Evolutionary conservation across 75 land plant species (phyloP).

Genomic region (Azolla pinnata): DNA sequence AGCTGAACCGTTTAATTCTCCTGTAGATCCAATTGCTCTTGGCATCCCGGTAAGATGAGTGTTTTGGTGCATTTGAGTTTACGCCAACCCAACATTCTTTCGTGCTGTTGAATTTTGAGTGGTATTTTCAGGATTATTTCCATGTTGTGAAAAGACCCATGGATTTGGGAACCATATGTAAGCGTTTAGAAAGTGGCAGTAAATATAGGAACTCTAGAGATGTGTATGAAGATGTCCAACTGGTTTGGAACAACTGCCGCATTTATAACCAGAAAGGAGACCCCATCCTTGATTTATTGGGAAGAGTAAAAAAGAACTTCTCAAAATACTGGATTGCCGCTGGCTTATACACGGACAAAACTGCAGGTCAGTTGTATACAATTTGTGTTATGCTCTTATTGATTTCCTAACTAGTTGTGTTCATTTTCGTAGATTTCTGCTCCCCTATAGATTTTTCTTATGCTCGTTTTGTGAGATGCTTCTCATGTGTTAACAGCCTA

Average conservation of each 20-base stretch:
- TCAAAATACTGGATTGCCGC: conserved; percentile 15
- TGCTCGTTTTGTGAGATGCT: too few species aligned
- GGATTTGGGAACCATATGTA: conserved; percentile 30
- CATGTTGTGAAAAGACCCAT: conserved; percentile 18
- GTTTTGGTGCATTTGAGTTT: too few species aligned
- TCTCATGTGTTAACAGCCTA: too few species aligned
- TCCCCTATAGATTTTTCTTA: too few species aligned
- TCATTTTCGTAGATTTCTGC: too few species aligned
- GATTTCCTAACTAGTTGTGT: too few species aligned
- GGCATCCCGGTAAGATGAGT: conserved; percentile 96
- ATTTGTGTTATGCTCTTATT: too few species aligned
- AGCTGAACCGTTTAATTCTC: conserved; percentile 84
- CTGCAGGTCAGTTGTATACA: too few species aligned
- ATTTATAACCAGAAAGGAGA: conserved; percentile 27
- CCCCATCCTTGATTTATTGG: conserved; percentile 18
- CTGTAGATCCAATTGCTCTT: conserved; percentile 77
- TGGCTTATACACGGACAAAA: conserved; percentile 9
- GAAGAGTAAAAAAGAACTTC: conserved; percentile 13
- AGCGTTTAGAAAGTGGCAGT: conserved; percentile 15
- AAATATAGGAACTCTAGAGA: conserved; percentile 13
- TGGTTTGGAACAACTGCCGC: conserved; percentile 29
- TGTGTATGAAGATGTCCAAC: conserved; percentile 25
- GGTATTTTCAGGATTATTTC: conserved; percentile 19
- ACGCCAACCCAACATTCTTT: too few species aligned
- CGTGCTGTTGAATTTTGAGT: too few species aligned